These are phyloP conservation scores for Microcyclosporella mali DNA, from an alignment of 2,329 filamentous ascomycete species.

Conservation along the genomic window DNA sequence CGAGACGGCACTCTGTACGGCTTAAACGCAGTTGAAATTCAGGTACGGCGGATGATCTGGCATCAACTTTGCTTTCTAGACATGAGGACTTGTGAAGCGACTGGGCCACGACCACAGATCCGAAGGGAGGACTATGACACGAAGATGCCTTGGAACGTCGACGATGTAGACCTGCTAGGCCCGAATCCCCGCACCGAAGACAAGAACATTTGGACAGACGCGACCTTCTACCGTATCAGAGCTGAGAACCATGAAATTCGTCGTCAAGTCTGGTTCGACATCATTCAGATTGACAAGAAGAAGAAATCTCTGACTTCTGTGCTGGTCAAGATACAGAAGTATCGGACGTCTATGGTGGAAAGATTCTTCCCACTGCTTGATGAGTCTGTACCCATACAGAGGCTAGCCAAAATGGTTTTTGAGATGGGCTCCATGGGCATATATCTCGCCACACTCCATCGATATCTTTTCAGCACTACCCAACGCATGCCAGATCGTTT, in stretches of 20 bases:
- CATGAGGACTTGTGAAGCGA: conserved; percentile 66
- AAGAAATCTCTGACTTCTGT: conserved; percentile 58
- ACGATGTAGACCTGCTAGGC: conserved; percentile 56
- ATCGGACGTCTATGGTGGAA: conserved; percentile 57
- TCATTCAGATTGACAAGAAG: conserved; percentile 57
- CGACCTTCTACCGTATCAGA: conserved; percentile 61
- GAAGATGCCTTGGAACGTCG: conserved; percentile 62
- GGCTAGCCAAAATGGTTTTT: conserved; percentile 58
- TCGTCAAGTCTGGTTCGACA: conserved; percentile 63
- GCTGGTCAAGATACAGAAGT: conserved; percentile 63
- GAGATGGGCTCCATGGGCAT: conserved; percentile 57
- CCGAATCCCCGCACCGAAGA: conserved; percentile 39
- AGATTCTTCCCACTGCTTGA: conserved; percentile 61
- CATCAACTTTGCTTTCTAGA: conserved; percentile 73
- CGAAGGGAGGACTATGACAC: conserved; percentile 71
- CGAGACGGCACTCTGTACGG: conserved; percentile 63
- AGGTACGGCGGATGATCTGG: conserved; percentile 67
- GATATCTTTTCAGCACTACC: conserved; percentile 52
- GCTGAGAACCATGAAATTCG: conserved; percentile 70
- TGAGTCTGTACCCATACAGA: conserved; percentile 55
- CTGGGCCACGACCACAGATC: conserved; percentile 65
- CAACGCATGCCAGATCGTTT: conserved; percentile 56
- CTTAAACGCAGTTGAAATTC: conserved; percentile 61
- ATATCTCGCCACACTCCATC: conserved; percentile 62
- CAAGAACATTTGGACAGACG: conserved; percentile 57